phyloP scores from a whole-genome alignment of 768 basidiomycete genomes.

The Tephrocybe sp. region DNA sequence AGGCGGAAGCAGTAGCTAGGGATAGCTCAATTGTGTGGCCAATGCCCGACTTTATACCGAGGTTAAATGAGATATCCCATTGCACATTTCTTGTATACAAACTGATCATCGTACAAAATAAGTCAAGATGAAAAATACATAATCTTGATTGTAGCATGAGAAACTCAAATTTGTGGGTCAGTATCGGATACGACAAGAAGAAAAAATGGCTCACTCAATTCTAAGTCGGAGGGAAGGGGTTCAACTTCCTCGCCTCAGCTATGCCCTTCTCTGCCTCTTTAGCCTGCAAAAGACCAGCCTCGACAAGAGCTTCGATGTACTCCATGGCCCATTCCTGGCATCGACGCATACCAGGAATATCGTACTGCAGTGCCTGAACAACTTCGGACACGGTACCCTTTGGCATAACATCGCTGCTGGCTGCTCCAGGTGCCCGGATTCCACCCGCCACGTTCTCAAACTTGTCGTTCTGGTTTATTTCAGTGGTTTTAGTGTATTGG shows the following conservation, averaged over 20 bases:
- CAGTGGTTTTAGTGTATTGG: not conserved
- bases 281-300: conserved; percentile 1
- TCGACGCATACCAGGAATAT: conserved; percentile 6
- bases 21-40: too few species aligned
- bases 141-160: not conserved
- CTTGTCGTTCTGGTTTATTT: conserved; percentile 4
- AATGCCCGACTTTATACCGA: too few species aligned
- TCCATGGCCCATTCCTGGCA: conserved; percentile 9
- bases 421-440: not conserved
- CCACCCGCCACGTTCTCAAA: conserved; percentile 2
- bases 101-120: not conserved
- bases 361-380: not conserved
- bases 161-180: not conserved
- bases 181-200: not conserved
- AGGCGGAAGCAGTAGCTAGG: too few species aligned
- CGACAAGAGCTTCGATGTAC: conserved; percentile 3
- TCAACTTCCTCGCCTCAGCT: conserved; percentile 1
- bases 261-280: not conserved
- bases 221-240: not conserved
- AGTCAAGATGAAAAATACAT: not conserved
- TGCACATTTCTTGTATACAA: not conserved
- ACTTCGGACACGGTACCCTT: not conserved
- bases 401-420: not conserved
- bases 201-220: not conserved
- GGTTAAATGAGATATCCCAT: too few species aligned